phyloP scores from a whole-genome alignment of 495 filamentous ascomycete genomes.

The Bryoglossum gracile region DNA sequence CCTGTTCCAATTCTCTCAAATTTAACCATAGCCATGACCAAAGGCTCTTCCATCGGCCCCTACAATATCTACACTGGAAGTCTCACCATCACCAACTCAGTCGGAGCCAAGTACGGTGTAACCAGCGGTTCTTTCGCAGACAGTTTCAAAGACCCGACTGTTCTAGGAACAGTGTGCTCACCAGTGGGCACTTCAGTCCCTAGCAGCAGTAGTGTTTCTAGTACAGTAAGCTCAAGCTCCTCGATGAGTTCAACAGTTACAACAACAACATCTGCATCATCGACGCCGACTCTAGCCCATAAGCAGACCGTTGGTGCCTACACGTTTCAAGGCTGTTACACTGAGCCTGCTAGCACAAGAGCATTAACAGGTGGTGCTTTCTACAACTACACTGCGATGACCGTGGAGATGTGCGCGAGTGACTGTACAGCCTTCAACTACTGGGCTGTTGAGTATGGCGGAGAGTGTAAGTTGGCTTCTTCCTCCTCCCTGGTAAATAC shows the following conservation, averaged over 20 bases:
- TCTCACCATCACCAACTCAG: conserved; percentile 28
- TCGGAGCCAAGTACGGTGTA: conserved; percentile 20
- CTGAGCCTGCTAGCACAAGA: conserved; percentile 31
- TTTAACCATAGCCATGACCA: conserved; percentile 37
- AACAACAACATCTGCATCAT: conserved; percentile 14
- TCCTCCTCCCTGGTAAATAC: too few relatives aligned
- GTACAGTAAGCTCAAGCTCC: conserved; percentile 16
- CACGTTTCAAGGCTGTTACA: conserved; percentile 39
- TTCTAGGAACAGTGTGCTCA: not conserved
- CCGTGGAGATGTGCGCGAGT: conserved; percentile 39
- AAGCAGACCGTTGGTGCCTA: conserved; percentile 34
- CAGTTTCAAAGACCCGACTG: conserved; percentile 18
- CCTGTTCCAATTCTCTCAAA: conserved; percentile 42
- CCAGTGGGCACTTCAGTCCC: conserved; percentile 2
- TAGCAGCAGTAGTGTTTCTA: conserved; percentile 11
- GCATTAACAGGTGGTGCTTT: conserved; percentile 23
- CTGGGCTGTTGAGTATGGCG: conserved; percentile 44
- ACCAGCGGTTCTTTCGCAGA: conserved; percentile 18
- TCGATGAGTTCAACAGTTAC: conserved; percentile 16
- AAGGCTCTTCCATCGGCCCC: conserved; percentile 40
- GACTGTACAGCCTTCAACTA: conserved; percentile 36
- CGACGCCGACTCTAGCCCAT: conserved; percentile 15
- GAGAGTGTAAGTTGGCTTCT: conserved; percentile 38
- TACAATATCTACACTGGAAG: conserved; percentile 47
- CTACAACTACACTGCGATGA: conserved; percentile 41